Base-by-base conservation (phyloP, 495 filamentous ascomycete genomes). In the Elasticomyces elasticus region DNA sequence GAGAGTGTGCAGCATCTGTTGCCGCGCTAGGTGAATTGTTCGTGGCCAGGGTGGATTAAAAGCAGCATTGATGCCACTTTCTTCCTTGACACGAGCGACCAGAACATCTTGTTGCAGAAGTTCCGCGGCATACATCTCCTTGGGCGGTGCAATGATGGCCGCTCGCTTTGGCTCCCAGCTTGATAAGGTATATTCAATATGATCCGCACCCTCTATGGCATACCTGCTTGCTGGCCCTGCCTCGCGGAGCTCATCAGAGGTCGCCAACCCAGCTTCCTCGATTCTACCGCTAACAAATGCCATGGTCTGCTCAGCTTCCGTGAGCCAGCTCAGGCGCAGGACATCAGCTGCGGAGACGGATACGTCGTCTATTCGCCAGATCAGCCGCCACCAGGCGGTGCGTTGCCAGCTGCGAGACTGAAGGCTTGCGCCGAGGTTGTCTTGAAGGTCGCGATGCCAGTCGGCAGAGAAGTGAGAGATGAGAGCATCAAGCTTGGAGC, bases 331-430 rank as follows among this genome's bases (percentile, higher is more conserved):
- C 44, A 73, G 76, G 31, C 79, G 75, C 2, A 96, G 67, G 49
- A 95, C 80, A 55, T 94, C 85, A 1, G 81, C 80, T 1, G 84
- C 78, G 43, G 92, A 79, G 76, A 87, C 83, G 26, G 77, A 75
- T 35, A 98, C 88, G 60, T 97, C 91, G 66, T 97, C 92, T 42
- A 87, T 87, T 12, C 85, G 82, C 88, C 89, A 96, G 63, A 94
- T 83, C 12, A 98, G 79, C 65, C 94, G 94, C 86, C 87, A 97
- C 92, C 91, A 98, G 10, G 78, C 76, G 1, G 95, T 72, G 17
- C 79, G 82, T 1, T 75, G 73, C 91, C 91, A 97, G 24, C 76
- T 68, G 35, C 70, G 73, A 33, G 79, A 79, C 7, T 24, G 23
- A 60, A 95, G 91, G 4, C 85, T 88, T 28, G 72, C 66, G 51